phyloP scores from a whole-genome alignment of 1,284 basidiomycete genomes.

The Coniferiporia sulphurascens region DNA sequence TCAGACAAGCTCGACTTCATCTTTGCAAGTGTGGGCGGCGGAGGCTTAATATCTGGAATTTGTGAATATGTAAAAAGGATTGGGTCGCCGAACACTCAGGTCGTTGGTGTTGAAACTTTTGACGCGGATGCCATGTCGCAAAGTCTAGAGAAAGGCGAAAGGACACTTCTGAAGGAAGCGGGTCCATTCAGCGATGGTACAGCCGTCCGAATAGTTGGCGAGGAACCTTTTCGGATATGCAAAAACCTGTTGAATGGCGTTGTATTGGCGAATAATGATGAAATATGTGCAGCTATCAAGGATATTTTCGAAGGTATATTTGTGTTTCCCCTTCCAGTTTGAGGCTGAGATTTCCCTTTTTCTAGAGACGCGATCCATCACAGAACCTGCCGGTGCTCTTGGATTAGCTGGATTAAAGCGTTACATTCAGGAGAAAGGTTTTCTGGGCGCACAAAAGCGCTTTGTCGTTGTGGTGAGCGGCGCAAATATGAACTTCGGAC shows the following conservation, averaged over 20 bases:
- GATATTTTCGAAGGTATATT: constrained; percentile 92
- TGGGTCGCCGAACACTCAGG: constrained; percentile 77
- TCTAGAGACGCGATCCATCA: constrained; percentile 87
- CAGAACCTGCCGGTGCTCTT: constrained; percentile 96
- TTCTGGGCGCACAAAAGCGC: constrained; percentile 78
- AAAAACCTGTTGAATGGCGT: constrained; percentile 81
- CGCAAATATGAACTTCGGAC: constrained; percentile 99
- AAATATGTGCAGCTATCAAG: constrained; percentile 98
- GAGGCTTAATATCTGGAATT: constrained; percentile 88
- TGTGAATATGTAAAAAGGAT: constrained; percentile 93
- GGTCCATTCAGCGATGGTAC: constrained; percentile 99
- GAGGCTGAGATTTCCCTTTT: constrained; percentile 6
- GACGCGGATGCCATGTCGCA: constrained; percentile 93
- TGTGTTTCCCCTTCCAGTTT: constrained; percentile 5
- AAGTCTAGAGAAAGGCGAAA: constrained; percentile 73
- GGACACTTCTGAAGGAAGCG: constrained; percentile 84
- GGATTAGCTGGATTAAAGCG: constrained; percentile 91
- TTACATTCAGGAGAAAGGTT: constrained; percentile 77
- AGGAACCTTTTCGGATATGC: constrained; percentile 93
- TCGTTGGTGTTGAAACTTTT: constrained; percentile 92
- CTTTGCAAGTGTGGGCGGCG: constrained; percentile 90
- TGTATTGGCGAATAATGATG: constrained; percentile 89
- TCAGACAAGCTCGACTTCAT: constrained; percentile 79
- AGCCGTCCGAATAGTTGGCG: constrained; percentile 94
- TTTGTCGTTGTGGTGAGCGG: constrained; percentile 93